phyloP scores from a whole-genome alignment of 306 rosid species.

The Erythrophleum fordii region DNA sequence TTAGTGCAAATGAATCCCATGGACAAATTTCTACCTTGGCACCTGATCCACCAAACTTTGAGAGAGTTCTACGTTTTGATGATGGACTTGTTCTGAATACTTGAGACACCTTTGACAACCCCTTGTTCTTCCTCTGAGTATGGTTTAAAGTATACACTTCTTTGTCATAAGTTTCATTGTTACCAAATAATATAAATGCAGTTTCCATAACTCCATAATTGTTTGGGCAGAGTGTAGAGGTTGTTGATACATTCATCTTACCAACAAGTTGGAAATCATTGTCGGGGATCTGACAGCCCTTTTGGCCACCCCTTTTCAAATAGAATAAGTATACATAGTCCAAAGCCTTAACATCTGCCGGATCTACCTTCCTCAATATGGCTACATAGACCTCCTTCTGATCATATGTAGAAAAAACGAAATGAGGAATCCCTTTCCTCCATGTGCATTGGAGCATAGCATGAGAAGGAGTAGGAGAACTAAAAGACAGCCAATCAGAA shows the following conservation, averaged over 20 bases:
- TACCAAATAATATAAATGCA: conserved; percentile 69
- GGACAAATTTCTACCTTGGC: conserved; percentile 51
- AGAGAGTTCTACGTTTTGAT: conserved; percentile 56
- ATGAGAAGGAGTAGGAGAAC: conserved; percentile 42
- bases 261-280: conserved; percentile 62
- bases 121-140: conserved; percentile 65
- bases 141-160: conserved; percentile 55
- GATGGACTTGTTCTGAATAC: conserved; percentile 66
- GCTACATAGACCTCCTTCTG: conserved; percentile 62
- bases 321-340: conserved; percentile 59
- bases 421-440: conserved; percentile 68
- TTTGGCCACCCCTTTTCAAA: conserved; percentile 56
- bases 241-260: conserved; percentile 81
- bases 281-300: conserved; percentile 46
- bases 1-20: conserved; percentile 49
- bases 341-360: conserved; percentile 48
- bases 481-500: conserved; percentile 51
- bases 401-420: conserved; percentile 62
- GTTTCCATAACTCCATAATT: conserved; percentile 67
- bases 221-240: conserved; percentile 64
- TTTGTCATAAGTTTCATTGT: conserved; percentile 47
- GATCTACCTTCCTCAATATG: conserved; percentile 49
- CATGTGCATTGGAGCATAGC: conserved; percentile 77
- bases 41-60: conserved; percentile 54
- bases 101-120: conserved; percentile 65